phyloP scores from a whole-genome alignment of 371 early-diverging fungal genomes.

The Mortierella sp. region DNA sequence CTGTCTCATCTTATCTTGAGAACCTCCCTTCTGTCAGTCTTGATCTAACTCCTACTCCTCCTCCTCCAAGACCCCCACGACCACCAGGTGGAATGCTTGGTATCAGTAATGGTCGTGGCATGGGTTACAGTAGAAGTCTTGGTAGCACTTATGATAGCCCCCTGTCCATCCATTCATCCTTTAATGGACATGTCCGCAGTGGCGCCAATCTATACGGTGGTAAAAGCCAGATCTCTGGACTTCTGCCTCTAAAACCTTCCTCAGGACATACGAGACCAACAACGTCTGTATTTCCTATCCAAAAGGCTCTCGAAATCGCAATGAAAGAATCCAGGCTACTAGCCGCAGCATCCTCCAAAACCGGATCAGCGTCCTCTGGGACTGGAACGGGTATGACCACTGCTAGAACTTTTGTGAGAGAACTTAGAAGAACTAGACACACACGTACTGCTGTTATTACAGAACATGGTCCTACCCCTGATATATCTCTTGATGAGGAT shows the following conservation, averaged over 20 bases:
- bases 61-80: slow-evolving; percentile 45
- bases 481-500: slow-evolving; percentile 34
- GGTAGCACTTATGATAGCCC: slow-evolving; percentile 54
- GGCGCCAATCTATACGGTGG: slow-evolving; percentile 51
- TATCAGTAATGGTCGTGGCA: slow-evolving; percentile 53
- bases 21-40: slow-evolving; percentile 32
- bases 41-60: slow-evolving; percentile 16
- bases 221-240: slow-evolving; percentile 35
- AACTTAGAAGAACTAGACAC: slow-evolving; percentile 32
- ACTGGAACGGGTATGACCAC: slow-evolving; percentile 44
- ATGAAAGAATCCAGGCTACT: slow-evolving; percentile 47
- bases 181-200: slow-evolving; percentile 55
- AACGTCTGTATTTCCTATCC: slow-evolving; percentile 52
- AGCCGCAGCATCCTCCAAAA: slow-evolving; percentile 40
- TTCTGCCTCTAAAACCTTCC: slow-evolving; percentile 23
- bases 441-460: slow-evolving; percentile 31
- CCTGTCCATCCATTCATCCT: slow-evolving; percentile 34
- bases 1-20: slow-evolving; percentile 48
- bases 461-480: slow-evolving; percentile 40
- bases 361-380: slow-evolving; percentile 33
- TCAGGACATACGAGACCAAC: not conserved
- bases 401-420: slow-evolving; percentile 50
- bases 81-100: slow-evolving; percentile 53
- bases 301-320: slow-evolving; percentile 53
- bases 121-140: slow-evolving; percentile 42